phyloP scores from a whole-genome alignment of 768 basidiomycete species.

The Suillus paluster region DNA sequence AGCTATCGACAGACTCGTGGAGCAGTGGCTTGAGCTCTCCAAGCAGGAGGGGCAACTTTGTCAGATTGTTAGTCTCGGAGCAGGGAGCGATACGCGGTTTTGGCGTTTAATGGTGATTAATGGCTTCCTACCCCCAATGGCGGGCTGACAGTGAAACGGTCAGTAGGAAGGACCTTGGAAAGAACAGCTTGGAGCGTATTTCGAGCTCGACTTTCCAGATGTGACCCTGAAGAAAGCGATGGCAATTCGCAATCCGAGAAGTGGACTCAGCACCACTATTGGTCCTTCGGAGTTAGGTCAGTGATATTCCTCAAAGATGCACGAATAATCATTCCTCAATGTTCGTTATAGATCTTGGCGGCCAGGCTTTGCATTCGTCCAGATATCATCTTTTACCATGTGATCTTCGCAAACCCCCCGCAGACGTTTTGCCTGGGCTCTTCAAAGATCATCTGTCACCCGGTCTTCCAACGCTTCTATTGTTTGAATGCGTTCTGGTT shows the following conservation, averaged over 20 bases:
- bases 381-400: constrained; percentile 74
- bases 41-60: constrained; percentile 49
- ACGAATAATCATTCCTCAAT: constrained; percentile 26
- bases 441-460: constrained; percentile 53
- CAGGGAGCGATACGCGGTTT: constrained; percentile 94
- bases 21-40: constrained; percentile 60
- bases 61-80: constrained; percentile 94
- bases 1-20: constrained; percentile 78
- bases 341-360: constrained; percentile 69
- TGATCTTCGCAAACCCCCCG: constrained; percentile 72
- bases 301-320: constrained; percentile 14
- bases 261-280: constrained; percentile 34
- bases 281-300: constrained; percentile 19
- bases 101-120: constrained; percentile 80
- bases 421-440: constrained; percentile 47
- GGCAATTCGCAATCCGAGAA: constrained; percentile 68
- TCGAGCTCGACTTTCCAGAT: constrained; percentile 93
- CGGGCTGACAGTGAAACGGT: constrained; percentile 8
- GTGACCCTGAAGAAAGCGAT: constrained; percentile 84
- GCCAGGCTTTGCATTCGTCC: constrained; percentile 56
- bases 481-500: constrained; percentile 93
- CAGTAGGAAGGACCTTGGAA: constrained; percentile 61
- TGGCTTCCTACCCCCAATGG: constrained; percentile 11
- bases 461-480: constrained; percentile 74
- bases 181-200: constrained; percentile 58